These are phyloP conservation scores for Penicillium frequentans DNA, from an alignment of 2,329 filamentous ascomycete genomes.

Conservation along the genomic window DNA sequence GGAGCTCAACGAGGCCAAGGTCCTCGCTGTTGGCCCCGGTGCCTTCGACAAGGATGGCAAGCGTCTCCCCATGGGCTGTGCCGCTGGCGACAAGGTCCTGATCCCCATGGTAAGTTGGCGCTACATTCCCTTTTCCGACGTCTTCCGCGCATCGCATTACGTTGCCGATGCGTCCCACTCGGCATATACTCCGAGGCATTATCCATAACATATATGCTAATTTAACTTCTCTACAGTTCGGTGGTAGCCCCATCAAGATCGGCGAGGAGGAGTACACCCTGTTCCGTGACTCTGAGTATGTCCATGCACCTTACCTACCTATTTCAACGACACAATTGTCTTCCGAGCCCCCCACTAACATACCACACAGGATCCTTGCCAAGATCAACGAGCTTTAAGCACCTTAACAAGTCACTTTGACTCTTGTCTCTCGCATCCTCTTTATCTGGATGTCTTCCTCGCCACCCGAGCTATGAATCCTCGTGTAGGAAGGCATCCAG, in stretches of 20 bases:
- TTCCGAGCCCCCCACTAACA: constrained; percentile 16
- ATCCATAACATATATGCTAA: constrained; percentile 16
- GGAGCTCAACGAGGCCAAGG: constrained; percentile 97
- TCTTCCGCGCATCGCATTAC: constrained; percentile 10
- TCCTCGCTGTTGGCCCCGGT: constrained; percentile 91
- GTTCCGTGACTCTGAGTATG: constrained; percentile 98
- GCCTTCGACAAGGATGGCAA: constrained; percentile 84
- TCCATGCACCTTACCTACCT: constrained; percentile 28
- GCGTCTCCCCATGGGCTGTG: constrained; percentile 79
- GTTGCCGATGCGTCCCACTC: neutral
- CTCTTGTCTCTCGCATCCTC: constrained; percentile 19
- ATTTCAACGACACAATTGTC: neutral
- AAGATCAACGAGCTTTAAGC: constrained; percentile 92
- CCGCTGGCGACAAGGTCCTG: constrained; percentile 84
- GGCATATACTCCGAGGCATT: neutral
- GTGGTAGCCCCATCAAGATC: constrained; percentile 93
- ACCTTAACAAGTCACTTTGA: constrained; percentile 8
- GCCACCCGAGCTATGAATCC: constrained; percentile 15
- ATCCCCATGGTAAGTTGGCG: constrained; percentile 76
- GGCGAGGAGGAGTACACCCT: constrained; percentile 95
- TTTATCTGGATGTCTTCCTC: constrained; percentile 10
- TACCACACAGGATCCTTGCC: constrained; percentile 74
- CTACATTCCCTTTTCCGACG: constrained; percentile 2
- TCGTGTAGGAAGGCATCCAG: constrained; percentile 10
- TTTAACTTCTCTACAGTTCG: constrained; percentile 62